Conservation (phyloP, 345 rosid genomes). For the Eucalyptus marginata region DNA sequence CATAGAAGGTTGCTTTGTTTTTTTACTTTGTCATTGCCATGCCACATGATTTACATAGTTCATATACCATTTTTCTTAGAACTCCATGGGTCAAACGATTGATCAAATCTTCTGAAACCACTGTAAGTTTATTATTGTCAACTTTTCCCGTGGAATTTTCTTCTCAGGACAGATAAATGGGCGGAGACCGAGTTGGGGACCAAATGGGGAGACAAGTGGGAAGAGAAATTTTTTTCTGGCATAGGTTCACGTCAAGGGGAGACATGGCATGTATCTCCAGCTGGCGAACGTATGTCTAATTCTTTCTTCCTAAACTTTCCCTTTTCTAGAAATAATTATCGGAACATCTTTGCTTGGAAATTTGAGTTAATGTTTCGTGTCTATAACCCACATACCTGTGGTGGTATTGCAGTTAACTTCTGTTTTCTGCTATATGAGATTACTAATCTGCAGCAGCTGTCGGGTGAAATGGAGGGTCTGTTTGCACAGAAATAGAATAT, state of each 20-base stretch:
- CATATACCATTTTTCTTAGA: background rate
- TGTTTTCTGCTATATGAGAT: background rate
- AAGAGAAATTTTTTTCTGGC: constrained; percentile 89
- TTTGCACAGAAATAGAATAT: background rate
- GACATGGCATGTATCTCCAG: constrained; percentile 95
- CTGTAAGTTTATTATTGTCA: background rate
- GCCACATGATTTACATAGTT: background rate
- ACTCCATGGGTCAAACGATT: background rate
- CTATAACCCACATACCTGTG: background rate
- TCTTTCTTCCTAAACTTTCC: background rate
- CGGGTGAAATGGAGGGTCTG: background rate
- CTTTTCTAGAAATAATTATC: background rate
- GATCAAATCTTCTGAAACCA: background rate
- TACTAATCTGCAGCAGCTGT: background rate
- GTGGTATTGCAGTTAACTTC: background rate
- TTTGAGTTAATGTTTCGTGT: background rate
- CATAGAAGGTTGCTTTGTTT: background rate
- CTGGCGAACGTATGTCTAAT: constrained; percentile 54
- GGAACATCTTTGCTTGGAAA: background rate
- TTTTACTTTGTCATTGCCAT: background rate
- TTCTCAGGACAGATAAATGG: constrained; percentile 99
- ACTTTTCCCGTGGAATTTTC: background rate
- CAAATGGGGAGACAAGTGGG: constrained; percentile 99
- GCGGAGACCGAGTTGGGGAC: constrained; percentile 98
- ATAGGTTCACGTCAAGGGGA: constrained; percentile 99